Conservation (phyloP, 768 basidiomycete species). For the Boletellus ananas region DNA sequence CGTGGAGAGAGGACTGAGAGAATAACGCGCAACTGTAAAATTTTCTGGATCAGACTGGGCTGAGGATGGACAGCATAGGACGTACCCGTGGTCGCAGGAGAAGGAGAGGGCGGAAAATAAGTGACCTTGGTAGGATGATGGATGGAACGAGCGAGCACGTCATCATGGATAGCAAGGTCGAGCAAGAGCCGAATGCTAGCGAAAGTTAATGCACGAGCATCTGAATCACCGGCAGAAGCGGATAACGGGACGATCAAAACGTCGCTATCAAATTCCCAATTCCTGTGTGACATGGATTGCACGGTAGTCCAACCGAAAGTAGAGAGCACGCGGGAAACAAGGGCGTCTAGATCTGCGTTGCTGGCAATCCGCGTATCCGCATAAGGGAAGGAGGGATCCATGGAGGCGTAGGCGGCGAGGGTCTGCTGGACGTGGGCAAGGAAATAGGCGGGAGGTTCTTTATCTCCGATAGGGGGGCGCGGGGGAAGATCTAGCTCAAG, state of each 20-base stretch:
- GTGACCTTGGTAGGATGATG: conserved; percentile 27
- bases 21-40: conserved; percentile 9
- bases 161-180: conserved; percentile 25
- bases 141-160: conserved; percentile 20
- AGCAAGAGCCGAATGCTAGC: conserved; percentile 24
- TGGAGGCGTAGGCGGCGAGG: conserved; percentile 46
- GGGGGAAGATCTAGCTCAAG: conserved; percentile 18
- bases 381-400: conserved; percentile 30
- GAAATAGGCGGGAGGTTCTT: conserved; percentile 32
- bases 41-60: neutral
- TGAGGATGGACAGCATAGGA: neutral
- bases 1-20: conserved; percentile 9
- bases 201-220: conserved; percentile 7
- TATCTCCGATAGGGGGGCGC: conserved; percentile 32
- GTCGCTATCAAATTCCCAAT: conserved; percentile 30
- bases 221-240: neutral
- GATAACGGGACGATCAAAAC: conserved; percentile 21
- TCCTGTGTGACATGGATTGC: conserved; percentile 11
- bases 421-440: conserved; percentile 39
- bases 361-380: conserved; percentile 17
- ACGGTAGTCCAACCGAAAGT: conserved; percentile 39
- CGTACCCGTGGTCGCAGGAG: conserved; percentile 15
- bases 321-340: conserved; percentile 39
- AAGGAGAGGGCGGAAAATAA: conserved; percentile 19
- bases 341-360: conserved; percentile 40